Base-by-base conservation (phyloP, 306 rosid genomes). In the Notholithocarpus densiflorus region DNA sequence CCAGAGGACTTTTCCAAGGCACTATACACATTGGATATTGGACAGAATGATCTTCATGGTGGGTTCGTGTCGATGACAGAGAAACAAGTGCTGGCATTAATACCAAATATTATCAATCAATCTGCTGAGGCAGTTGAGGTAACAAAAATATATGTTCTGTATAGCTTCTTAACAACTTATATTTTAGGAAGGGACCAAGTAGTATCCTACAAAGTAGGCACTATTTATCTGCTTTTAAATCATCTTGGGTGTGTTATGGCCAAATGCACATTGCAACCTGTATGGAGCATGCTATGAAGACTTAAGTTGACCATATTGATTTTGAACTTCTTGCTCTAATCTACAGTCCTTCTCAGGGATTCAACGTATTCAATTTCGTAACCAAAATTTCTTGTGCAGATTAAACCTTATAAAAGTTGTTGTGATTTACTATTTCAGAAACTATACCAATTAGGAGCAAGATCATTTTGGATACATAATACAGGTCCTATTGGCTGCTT, bases 401-500 rank as follows among this genome's bases (percentile, higher is more conserved):
- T 2, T 10, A 53, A 19, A 48, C 3, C 14, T 27, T 27, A 34
- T 23, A 27, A 9, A 6, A 21, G n/a, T 34, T 48, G 5, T 53
- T 12, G 1, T 31, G 5, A 32, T 79, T 17, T 60, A 5, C 45
- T 54, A 31, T 55, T 64, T 66, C 57, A 80, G 83, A 52, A 80
- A 55, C 83, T 80, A 34, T 80, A 80, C 75, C 61, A 80, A 66
- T 69, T 80, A 54, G 83, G 83, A 54, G 83, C 71, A 24, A 80
- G 79, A 62, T 43, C 72, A 27, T 80, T 74, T 43, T 80, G 79
- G 83, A 80, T 74, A 20, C 83, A 74, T 15, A 80, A 80, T 69
- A 80, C 83, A 2, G 83, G 83, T 80, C 83, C 83, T 55, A 74
- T 74, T 45, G 83, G 83, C 62, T 80, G 83, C 59, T 40, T 80